These are phyloP conservation scores for Scedosporium minutisporum DNA, from an alignment of 2,329 filamentous ascomycete genomes.

Conservation along the genomic window DNA sequence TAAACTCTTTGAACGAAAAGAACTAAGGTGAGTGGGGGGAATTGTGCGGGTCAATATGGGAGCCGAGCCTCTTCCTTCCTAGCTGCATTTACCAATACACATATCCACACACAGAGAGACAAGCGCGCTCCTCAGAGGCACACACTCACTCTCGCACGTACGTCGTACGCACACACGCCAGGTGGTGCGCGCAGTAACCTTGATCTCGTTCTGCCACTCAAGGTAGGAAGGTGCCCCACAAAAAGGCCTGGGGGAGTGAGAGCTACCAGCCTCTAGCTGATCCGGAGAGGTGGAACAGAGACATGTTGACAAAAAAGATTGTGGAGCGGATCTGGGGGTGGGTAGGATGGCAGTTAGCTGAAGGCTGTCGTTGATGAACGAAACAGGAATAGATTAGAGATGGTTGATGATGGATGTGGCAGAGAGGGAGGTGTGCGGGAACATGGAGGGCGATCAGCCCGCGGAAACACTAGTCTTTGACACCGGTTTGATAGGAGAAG, in stretches of 20 bases:
- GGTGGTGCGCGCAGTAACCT: not conserved
- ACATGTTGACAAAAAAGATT: not conserved
- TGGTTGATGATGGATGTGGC: not conserved
- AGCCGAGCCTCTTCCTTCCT: not conserved
- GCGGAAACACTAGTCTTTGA: not conserved
- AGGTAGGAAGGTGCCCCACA: not conserved
- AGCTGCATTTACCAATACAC: not conserved
- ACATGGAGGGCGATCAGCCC: not conserved
- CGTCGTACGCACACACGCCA: not conserved
- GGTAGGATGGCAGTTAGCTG: not conserved
- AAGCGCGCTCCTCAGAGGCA: not conserved
- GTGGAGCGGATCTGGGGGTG: not conserved
- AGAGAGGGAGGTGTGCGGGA: not conserved
- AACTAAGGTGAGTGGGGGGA: not conserved
- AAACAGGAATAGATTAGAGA: not conserved
- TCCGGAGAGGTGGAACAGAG: not conserved
- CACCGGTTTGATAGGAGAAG: not conserved
- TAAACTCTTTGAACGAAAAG: not conserved
- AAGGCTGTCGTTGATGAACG: not conserved
- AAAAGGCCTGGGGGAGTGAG: not conserved
- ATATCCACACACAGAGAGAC: not conserved
- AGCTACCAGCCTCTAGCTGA: not conserved
- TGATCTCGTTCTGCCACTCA: not conserved
- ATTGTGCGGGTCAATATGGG: not conserved
- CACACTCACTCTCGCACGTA: not conserved